Evolutionary conservation across 2,329 filamentous ascomycete species (phyloP).

Genomic region (Zasmidium citrigriseum): DNA sequence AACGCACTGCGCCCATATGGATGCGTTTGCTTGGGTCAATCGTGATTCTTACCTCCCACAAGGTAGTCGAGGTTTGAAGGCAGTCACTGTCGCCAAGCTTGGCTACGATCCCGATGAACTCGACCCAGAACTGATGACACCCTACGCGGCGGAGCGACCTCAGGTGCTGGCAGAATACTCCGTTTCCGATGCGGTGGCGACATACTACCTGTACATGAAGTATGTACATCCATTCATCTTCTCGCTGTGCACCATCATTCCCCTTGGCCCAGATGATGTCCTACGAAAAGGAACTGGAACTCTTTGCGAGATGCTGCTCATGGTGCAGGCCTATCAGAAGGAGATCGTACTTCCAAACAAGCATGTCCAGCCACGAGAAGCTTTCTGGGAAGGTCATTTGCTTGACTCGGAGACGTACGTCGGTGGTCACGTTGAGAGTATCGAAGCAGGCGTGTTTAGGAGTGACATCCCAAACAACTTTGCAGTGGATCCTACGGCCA

Average conservation of each 20-base stretch:
- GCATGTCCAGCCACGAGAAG: conserved; percentile 83
- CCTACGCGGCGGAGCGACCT: conserved; percentile 80
- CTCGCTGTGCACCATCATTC: conserved; percentile 94
- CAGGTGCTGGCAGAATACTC: conserved; percentile 97
- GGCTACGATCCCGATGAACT: conserved; percentile 98
- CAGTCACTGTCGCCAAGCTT: conserved; percentile 95
- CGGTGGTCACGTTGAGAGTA: conserved; percentile 97
- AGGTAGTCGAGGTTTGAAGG: conserved; percentile 94
- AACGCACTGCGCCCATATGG: conserved; percentile 96
- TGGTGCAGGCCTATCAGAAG: conserved; percentile 95
- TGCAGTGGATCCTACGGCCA: conserved; percentile 79
- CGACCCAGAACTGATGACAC: conserved; percentile 96
- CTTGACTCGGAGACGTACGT: conserved; percentile 98
- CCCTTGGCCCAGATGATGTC: conserved; percentile 87
- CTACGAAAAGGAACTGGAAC: conserved; percentile 95
- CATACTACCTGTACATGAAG: conserved; percentile 99
- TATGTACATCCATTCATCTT: conserved; percentile 99
- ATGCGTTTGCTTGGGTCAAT: conserved; percentile 98
- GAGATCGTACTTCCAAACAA: conserved; percentile 95
- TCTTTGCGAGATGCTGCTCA: conserved; percentile 98
- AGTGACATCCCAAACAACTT: conserved; percentile 96
- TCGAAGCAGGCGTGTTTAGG: conserved; percentile 95
- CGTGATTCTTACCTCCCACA: conserved; percentile 97
- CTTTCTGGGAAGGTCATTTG: conserved; percentile 95
- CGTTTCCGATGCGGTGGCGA: conserved; percentile 96